phyloP scores from a whole-genome alignment of 2,329 filamentous ascomycete species.

The Talaromyces islandicus region DNA sequence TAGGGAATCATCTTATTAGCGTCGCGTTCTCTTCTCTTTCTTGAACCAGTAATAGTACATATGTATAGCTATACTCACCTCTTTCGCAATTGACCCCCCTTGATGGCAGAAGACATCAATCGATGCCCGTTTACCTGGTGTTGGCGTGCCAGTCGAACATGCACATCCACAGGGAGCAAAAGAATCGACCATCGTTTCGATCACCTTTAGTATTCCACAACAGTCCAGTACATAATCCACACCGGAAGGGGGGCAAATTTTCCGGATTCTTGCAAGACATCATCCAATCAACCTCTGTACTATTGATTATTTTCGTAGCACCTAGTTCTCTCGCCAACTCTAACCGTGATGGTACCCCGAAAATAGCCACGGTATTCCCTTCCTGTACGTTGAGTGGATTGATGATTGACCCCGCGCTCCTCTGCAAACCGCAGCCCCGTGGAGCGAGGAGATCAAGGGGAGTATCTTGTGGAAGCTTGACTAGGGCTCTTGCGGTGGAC shows the following conservation, averaged over 20 bases:
- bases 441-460: conserved; percentile 23
- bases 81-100: not conserved
- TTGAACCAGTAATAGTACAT: not conserved
- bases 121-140: not conserved
- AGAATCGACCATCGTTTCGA: not conserved
- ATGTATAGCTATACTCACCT: not conserved
- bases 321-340: conserved; percentile 40
- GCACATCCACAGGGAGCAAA: not conserved
- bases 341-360: conserved; percentile 32
- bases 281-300: not conserved
- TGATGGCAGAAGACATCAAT: not conserved
- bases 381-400: conserved; percentile 21
- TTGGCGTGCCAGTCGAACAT: not conserved
- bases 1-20: not conserved
- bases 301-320: conserved; percentile 38
- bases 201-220: not conserved
- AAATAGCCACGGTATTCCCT: conserved; percentile 17
- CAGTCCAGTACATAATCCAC: not conserved
- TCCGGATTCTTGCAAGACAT: not conserved
- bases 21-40: not conserved
- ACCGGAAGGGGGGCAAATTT: not conserved
- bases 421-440: conserved; percentile 27
- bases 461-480: conserved; percentile 18
- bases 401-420: conserved; percentile 27
- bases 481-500: conserved; percentile 22